phyloP scores from a whole-genome alignment of 139 green algal genomes.

The Coccomyxa sp. region DNA sequence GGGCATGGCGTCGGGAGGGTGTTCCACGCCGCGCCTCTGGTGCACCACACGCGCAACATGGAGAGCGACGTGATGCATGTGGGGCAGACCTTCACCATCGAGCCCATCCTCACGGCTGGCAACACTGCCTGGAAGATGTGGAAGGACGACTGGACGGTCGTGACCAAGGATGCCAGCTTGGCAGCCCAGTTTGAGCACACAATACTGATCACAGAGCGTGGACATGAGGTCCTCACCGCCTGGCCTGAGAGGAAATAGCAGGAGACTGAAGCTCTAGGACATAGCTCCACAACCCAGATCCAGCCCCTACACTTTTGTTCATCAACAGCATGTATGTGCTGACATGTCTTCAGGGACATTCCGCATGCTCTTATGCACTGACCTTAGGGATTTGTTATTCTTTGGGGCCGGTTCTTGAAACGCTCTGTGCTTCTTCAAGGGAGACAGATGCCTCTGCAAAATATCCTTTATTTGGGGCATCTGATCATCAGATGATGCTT shows the following conservation, averaged over 20 bases:
- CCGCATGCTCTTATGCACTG: not conserved
- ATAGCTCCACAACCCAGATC: not conserved
- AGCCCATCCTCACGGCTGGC: conserved; percentile 88
- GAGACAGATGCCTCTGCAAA: no score
- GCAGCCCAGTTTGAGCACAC: conserved; percentile 96
- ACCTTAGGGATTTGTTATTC: not conserved
- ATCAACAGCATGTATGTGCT: not conserved
- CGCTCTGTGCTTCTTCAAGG: not conserved
- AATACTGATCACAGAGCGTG: conserved; percentile 84
- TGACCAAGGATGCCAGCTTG: conserved; percentile 83
- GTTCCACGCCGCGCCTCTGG: conserved; percentile 86
- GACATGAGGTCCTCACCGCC: conserved; percentile 84
- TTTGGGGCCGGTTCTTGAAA: not conserved
- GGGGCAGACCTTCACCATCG: conserved; percentile 97
- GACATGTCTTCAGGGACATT: not conserved
- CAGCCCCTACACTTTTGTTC: not conserved
- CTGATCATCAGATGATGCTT: no score
- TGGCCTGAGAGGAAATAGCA: not conserved
- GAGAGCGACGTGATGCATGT: conserved; percentile 60
- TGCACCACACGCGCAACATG: conserved; percentile 82
- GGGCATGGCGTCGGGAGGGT: conserved; percentile 90
- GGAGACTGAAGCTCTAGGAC: not conserved
- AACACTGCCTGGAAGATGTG: conserved; percentile 60
- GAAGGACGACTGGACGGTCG: conserved; percentile 93
- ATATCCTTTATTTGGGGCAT: no score